phyloP scores from a whole-genome alignment of 192 early-diverging fungal species.

The Mortierella hygrophila region DNA sequence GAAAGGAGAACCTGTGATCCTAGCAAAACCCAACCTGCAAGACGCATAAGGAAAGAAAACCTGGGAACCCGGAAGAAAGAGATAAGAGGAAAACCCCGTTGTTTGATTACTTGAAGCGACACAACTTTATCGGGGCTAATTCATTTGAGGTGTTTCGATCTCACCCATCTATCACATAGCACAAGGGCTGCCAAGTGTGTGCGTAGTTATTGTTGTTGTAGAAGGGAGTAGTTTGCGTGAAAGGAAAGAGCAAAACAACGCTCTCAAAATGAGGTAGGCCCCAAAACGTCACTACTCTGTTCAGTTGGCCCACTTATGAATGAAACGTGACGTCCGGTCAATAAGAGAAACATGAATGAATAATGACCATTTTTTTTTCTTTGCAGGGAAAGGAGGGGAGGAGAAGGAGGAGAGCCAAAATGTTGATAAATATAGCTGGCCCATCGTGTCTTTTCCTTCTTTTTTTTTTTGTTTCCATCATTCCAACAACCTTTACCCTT shows the following conservation, averaged over 20 bases:
- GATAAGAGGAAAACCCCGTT: too few relatives aligned
- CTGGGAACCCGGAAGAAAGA: background rate
- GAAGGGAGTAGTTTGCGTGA: background rate
- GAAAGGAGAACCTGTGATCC: too few relatives aligned
- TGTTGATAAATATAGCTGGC: background rate
- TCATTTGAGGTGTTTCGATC: background rate
- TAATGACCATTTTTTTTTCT: background rate
- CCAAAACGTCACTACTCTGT: background rate
- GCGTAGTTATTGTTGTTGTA: background rate
- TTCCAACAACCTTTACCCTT: slow-evolving; percentile 1
- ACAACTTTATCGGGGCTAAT: background rate
- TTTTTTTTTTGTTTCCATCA: background rate
- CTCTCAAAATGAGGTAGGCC: background rate
- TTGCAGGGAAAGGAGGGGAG: background rate
- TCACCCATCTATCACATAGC: too few relatives aligned
- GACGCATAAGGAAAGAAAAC: background rate
- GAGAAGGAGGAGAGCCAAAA: background rate
- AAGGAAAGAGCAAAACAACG: background rate
- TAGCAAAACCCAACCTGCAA: too few relatives aligned
- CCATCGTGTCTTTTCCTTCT: background rate
- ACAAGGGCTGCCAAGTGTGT: background rate
- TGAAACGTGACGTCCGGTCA: background rate
- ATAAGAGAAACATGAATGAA: background rate
- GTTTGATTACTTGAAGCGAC: background rate
- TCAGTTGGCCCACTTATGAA: background rate